A percentile compares a stretch with the other conserved stretches of the same genome.
phyloP scores from a whole-genome alignment of 2,329 filamentous ascomycete species.

The Ceratocystis ficicola region DNA sequence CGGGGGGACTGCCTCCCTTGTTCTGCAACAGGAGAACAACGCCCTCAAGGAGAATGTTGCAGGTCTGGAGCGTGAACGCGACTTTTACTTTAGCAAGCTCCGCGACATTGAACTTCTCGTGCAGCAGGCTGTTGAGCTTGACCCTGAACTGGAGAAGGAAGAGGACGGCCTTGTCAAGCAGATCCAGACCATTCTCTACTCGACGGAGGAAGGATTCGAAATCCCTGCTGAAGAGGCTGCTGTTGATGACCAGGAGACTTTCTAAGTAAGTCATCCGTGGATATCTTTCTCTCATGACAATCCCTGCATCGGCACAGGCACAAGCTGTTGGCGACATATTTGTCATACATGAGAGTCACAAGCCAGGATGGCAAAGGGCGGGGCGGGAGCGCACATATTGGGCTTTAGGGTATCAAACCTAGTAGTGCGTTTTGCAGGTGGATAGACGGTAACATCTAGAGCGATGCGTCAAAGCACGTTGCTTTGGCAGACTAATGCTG shows the following conservation, averaged over 20 bases:
- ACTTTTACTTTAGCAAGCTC: slow-evolving; percentile 99
- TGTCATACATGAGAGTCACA: neutral
- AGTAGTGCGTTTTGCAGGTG: slow-evolving; percentile 9
- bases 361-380: neutral
- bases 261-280: slow-evolving; percentile 34
- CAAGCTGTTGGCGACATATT: neutral
- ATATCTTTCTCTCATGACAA: neutral
- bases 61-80: slow-evolving; percentile 86
- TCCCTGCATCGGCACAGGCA: neutral
- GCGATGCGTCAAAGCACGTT: slow-evolving; percentile 4
- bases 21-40: slow-evolving; percentile 71
- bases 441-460: slow-evolving; percentile 5
- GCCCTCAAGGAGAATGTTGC: slow-evolving; percentile 91
- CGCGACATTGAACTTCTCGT: slow-evolving; percentile 91
- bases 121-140: slow-evolving; percentile 83
- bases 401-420: neutral
- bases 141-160: slow-evolving; percentile 86
- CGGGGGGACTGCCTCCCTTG: slow-evolving; percentile 44
- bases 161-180: slow-evolving; percentile 86
- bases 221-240: slow-evolving; percentile 69
- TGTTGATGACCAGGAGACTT: slow-evolving; percentile 68
- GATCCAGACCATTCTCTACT: slow-evolving; percentile 94
- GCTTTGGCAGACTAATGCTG: neutral
- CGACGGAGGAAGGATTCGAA: slow-evolving; percentile 85
- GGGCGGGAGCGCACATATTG: neutral